A percentile compares a stretch with the other conserved stretches of the same genome.
Evolutionary conservation across 805 yeast species (phyloP).

Genomic region (Yarrowia sp.): DNA sequence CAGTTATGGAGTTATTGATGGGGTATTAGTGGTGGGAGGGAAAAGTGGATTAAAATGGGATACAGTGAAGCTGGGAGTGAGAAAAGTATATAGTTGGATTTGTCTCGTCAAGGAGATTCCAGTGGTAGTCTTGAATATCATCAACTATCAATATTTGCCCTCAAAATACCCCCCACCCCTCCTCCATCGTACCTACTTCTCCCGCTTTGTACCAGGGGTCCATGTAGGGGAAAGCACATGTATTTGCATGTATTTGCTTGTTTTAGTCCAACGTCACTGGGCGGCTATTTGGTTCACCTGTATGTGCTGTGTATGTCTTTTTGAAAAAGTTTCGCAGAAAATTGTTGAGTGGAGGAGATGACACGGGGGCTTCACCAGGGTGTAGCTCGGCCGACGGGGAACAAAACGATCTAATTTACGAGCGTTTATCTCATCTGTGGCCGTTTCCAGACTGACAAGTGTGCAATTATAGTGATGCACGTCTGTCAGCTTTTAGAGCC

Average conservation of each 20-base stretch:
- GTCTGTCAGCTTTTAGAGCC: background rate
- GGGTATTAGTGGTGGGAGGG: background rate
- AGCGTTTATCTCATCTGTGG: background rate
- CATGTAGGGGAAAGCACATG: conserved; percentile 3
- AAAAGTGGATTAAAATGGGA: no score
- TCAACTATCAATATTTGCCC: no score
- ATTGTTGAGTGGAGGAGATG: background rate
- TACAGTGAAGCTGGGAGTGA: no score
- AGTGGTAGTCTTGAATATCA: no score
- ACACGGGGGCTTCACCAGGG: background rate
- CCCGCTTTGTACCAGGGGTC: conserved; percentile 14
- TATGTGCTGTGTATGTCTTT: no score
- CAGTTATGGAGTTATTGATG: background rate
- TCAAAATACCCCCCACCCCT: background rate
- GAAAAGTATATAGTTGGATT: no score
- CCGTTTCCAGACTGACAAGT: background rate
- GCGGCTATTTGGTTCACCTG: background rate
- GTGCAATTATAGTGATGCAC: background rate
- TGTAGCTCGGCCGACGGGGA: background rate
- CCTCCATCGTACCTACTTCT: background rate
- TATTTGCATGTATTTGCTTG: background rate
- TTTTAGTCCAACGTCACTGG: background rate
- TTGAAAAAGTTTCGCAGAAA: no score
- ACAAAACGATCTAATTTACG: background rate
- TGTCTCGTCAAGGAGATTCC: no score